Evolutionary conservation across 2,329 filamentous ascomycete species (phyloP).

Genomic region (Trichophyton benhamiae): DNA sequence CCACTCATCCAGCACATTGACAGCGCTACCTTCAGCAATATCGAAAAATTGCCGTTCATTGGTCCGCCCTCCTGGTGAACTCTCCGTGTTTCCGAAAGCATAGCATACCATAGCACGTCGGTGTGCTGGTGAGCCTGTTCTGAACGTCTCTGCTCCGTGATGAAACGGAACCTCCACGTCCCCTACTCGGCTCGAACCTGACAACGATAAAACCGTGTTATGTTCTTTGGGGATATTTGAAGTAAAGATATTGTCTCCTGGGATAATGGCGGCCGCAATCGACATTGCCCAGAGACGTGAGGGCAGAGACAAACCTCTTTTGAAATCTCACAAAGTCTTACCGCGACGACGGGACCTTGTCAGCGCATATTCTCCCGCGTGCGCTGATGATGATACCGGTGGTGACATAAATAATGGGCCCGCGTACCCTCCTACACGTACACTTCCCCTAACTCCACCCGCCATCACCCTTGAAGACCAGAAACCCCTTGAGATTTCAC

Average conservation of each 20-base stretch:
- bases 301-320: constrained; percentile 19
- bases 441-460: constrained; percentile 30
- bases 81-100: background rate
- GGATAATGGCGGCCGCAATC: background rate
- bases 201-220: background rate
- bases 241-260: background rate
- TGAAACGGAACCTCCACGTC: background rate
- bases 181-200: background rate
- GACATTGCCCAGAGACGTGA: background rate
- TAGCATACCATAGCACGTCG: background rate
- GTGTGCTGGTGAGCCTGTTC: background rate
- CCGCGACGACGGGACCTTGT: constrained; percentile 24
- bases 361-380: background rate
- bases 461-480: constrained; percentile 19
- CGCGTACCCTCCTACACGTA: constrained; percentile 18
- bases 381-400: background rate
- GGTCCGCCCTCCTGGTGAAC: background rate
- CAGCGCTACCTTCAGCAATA: background rate
- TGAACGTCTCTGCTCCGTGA: background rate
- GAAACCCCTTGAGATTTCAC: constrained; percentile 17
- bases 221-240: background rate
- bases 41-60: background rate
- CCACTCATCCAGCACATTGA: background rate
- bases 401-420: constrained; percentile 14
- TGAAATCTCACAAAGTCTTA: constrained; percentile 32